A percentile compares a stretch with the other conserved stretches of the same genome.
These are phyloP conservation scores for Aspergillus versicolor DNA, from an alignment of 2,329 filamentous ascomycete genomes.

Conservation along the genomic window DNA sequence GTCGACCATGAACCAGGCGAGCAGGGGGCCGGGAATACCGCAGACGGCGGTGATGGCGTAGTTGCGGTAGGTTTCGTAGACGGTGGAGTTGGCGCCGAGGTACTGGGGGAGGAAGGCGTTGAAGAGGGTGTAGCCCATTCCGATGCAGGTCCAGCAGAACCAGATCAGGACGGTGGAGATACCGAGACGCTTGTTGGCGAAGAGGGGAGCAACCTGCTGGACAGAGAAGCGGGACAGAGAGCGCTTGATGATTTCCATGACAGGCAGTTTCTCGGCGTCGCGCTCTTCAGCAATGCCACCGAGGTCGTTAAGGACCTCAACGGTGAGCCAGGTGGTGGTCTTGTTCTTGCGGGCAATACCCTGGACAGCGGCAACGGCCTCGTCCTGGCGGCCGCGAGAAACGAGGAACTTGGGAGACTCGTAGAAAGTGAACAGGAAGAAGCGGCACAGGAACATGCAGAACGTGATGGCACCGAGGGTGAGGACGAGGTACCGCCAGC, in stretches of 20 bases:
- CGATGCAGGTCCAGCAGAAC: constrained; percentile 80
- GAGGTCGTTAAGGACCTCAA: constrained; percentile 60
- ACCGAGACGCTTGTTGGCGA: constrained; percentile 48
- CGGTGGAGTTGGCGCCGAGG: constrained; percentile 50
- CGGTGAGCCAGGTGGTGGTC: constrained; percentile 71
- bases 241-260: constrained; percentile 53
- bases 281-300: constrained; percentile 49
- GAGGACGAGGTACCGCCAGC: constrained; percentile 73
- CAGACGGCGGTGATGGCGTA: constrained; percentile 77
- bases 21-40: constrained; percentile 74
- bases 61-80: constrained; percentile 64
- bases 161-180: constrained; percentile 52
- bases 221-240: constrained; percentile 66
- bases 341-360: constrained; percentile 72
- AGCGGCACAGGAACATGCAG: constrained; percentile 73
- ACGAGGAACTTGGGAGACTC: constrained; percentile 85
- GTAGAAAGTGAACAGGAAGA: constrained; percentile 73
- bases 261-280: constrained; percentile 40
- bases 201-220: constrained; percentile 65
- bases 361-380: constrained; percentile 77
- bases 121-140: constrained; percentile 84
- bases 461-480: constrained; percentile 72
- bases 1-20: constrained; percentile 73
- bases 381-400: constrained; percentile 70
- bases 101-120: constrained; percentile 90